Evolutionary conservation across 768 basidiomycete species (phyloP).

Genomic region (Clavulina sp.): DNA sequence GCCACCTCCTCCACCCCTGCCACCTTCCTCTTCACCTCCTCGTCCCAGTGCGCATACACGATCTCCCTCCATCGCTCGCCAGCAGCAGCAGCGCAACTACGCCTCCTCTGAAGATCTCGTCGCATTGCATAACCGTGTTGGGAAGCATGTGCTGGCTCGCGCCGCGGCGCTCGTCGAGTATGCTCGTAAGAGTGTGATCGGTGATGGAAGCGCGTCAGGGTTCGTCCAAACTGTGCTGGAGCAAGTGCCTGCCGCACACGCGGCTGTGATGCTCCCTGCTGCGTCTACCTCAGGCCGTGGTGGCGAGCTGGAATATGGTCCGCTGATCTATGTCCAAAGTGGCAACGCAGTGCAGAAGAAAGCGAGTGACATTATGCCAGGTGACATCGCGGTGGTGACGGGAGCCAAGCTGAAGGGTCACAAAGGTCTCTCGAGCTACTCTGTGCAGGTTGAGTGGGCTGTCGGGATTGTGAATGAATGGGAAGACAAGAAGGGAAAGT

Average conservation of each 20-base stretch:
- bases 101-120: conserved; percentile 42
- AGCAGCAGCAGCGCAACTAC: no score
- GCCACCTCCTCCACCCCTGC: conserved; percentile 5
- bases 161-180: conserved; percentile 53
- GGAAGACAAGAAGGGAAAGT: conserved; percentile 75
- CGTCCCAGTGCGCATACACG: neutral
- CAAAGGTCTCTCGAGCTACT: conserved; percentile 53
- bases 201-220: conserved; percentile 69
- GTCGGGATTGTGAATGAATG: conserved; percentile 67
- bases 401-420: conserved; percentile 67
- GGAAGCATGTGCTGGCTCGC: conserved; percentile 52
- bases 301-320: conserved; percentile 33
- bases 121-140: conserved; percentile 52
- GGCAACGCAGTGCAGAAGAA: conserved; percentile 50
- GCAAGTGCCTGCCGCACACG: conserved; percentile 44
- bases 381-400: conserved; percentile 58
- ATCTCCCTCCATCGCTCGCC: no score
- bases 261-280: no score
- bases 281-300: conserved; percentile 20
- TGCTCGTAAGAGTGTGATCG: conserved; percentile 60
- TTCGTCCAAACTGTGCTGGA: conserved; percentile 52
- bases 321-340: conserved; percentile 58
- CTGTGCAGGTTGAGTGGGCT: conserved; percentile 34
- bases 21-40: neutral
- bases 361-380: conserved; percentile 66